These are phyloP conservation scores for Abrus pulchellus DNA, from an alignment of 306 rosid species.

Conservation along the genomic window DNA sequence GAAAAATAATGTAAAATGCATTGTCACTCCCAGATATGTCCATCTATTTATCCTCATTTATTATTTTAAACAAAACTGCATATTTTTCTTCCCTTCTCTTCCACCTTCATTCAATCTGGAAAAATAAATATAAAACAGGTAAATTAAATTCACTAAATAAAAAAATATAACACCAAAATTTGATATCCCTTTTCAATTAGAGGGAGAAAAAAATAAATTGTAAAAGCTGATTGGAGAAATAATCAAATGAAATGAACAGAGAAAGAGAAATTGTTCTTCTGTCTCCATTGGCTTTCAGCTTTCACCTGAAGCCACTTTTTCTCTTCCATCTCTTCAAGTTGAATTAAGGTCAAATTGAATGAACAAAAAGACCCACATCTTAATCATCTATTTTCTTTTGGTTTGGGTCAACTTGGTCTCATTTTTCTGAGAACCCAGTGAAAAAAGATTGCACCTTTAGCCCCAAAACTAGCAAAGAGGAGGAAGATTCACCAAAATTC, in stretches of 20 bases:
- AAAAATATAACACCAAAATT: constrained; percentile 40
- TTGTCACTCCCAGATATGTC: not conserved
- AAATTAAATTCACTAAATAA: constrained; percentile 26
- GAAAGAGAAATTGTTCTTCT: constrained; percentile 1
- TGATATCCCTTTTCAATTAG: constrained; percentile 26
- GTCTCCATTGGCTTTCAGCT: constrained; percentile 15
- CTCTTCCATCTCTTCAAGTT: constrained; percentile 9
- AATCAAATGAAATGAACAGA: constrained; percentile 37
- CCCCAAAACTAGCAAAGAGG: constrained; percentile 37
- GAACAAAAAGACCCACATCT: constrained; percentile 6
- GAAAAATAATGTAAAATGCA: constrained; percentile 1
- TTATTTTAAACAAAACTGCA: constrained; percentile 18
- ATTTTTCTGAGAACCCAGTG: constrained; percentile 49
- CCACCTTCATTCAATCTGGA: constrained; percentile 23
- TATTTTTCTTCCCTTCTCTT: not conserved
- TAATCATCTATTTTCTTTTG: constrained; percentile 35
- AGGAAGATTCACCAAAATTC: constrained; percentile 38
- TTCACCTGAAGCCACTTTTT: constrained; percentile 25
- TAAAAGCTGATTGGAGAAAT: constrained; percentile 46
- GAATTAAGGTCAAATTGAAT: constrained; percentile 41
- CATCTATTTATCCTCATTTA: not conserved
- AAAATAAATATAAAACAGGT: not conserved
- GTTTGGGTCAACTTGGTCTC: constrained; percentile 51
- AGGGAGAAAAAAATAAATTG: constrained; percentile 4
- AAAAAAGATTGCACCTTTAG: constrained; percentile 36